Evolutionary conservation across 2,329 filamentous ascomycete genomes (phyloP), one percentile per base, ranked within the genome.

Genomic region (Trichoderma atrobrunneum): DNA sequence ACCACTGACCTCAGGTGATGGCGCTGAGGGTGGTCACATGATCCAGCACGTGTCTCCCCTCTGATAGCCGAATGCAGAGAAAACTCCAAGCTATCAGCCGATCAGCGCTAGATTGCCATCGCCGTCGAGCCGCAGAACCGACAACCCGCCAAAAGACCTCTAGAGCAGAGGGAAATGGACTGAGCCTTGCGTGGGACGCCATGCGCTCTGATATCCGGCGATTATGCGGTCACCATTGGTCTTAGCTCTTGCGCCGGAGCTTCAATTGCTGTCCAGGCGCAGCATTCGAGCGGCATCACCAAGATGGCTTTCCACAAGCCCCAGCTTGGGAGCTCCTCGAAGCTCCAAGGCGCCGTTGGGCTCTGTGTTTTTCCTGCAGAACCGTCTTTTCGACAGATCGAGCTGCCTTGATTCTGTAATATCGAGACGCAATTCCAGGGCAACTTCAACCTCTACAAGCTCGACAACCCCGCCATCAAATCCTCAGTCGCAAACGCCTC

Each of bases 371-470:
- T 82, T 82, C 16, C 71, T 82, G 3, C 82, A 81, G 3, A 82
- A 82, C 54, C 77, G 79, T 10, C 59, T 80, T 2, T 79, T 82
- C 72, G 80, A 81, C n/a, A 76, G 80, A 57, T 82, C 81, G 8
- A 76, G 75, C 71, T 83, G 81, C 63, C 80, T 83, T 71, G 80
- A 82, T 69, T 78, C 77, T 16, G 68, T 83, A 66, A 68, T 82
- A 43, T 59, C 76, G 28, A 74, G 74, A 68, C 78, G 77, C 61
- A 75, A 74, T 73, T 75, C 79, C 60, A 78, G 74, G 51, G 59
- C 76, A 60, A 78, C 78, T 1, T 78, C 77, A 7, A 79, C 78
- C 0, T 76, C 76, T 7, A 16, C 63, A 36, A 70, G 75, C 10
- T 67, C 75, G 39, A 73, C 74, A 59, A 73, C 76, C 16, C 72